These are phyloP conservation scores for Entomortierella parvispora DNA, from an alignment of 192 early-diverging fungal genomes.

Conservation along the genomic window DNA sequence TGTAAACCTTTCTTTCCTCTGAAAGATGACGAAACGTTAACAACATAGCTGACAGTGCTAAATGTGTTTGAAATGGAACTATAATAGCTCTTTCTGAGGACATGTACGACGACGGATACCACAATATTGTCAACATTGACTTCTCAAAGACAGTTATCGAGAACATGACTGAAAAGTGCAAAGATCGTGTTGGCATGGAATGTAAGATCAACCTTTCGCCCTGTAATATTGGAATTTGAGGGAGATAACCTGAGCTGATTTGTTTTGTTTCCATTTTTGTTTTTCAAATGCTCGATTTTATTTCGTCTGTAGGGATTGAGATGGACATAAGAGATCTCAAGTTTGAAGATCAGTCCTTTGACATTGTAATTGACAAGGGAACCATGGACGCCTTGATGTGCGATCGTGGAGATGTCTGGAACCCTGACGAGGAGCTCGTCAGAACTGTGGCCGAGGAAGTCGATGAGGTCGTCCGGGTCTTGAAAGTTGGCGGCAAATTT, in stretches of 20 bases:
- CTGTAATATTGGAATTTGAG: neutral
- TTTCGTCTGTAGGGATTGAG: slow-evolving; percentile 57
- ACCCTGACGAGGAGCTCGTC: slow-evolving; percentile 78
- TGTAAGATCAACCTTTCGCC: slow-evolving; percentile 50
- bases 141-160: slow-evolving; percentile 83
- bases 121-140: slow-evolving; percentile 82
- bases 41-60: neutral
- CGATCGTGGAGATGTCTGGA: slow-evolving; percentile 88
- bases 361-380: slow-evolving; percentile 87
- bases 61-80: too few relatives aligned
- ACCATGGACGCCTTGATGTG: slow-evolving; percentile 94
- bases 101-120: slow-evolving; percentile 81
- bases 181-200: slow-evolving; percentile 61
- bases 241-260: neutral
- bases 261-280: neutral
- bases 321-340: slow-evolving; percentile 83
- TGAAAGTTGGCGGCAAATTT: slow-evolving; percentile 81
- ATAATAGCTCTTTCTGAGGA: slow-evolving; percentile 74
- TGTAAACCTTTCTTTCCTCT: neutral
- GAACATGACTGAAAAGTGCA: slow-evolving; percentile 71
- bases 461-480: slow-evolving; percentile 78
- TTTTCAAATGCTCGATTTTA: neutral
- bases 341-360: slow-evolving; percentile 70
- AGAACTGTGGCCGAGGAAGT: slow-evolving; percentile 75
- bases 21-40: neutral